Percentiles rank a stretch among this genome's conserved stretches.
phyloP scores from a whole-genome alignment of 1,139 yeast species.

The Hemisphaericaspora lyxosophila region DNA sequence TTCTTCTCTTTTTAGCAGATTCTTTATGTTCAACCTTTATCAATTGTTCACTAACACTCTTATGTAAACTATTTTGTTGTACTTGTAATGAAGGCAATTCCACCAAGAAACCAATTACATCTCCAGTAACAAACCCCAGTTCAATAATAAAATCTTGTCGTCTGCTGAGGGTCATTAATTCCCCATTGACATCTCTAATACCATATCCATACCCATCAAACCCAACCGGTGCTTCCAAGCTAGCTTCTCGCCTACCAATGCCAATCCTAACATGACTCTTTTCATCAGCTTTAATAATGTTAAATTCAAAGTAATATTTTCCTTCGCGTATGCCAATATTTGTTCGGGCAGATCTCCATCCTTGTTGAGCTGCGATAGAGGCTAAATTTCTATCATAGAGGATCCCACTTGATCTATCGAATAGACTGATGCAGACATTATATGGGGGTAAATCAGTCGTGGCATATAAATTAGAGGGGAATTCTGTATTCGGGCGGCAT shows the following conservation, averaged over 20 bases:
- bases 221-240: slow-evolving; percentile 94
- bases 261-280: slow-evolving; percentile 78
- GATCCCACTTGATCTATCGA: slow-evolving; percentile 70
- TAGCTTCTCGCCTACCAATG: slow-evolving; percentile 78
- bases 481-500: slow-evolving; percentile 68
- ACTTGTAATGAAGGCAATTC: slow-evolving; percentile 56
- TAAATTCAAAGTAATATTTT: slow-evolving; percentile 73
- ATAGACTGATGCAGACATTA: slow-evolving; percentile 59
- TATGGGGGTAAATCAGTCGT: slow-evolving; percentile 76
- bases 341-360: slow-evolving; percentile 81
- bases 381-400: slow-evolving; percentile 44
- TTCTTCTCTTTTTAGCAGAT: slow-evolving; percentile 18
- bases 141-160: slow-evolving; percentile 53
- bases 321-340: slow-evolving; percentile 82
- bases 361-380: slow-evolving; percentile 56
- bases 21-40: slow-evolving; percentile 13
- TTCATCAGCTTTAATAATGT: slow-evolving; percentile 49
- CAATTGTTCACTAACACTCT: slow-evolving; percentile 17
- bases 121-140: slow-evolving; percentile 67
- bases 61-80: slow-evolving; percentile 35
- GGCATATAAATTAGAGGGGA: slow-evolving; percentile 63
- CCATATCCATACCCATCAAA: slow-evolving; percentile 95
- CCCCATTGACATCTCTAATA: slow-evolving; percentile 77
- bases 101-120: slow-evolving; percentile 78
- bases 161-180: slow-evolving; percentile 71